Percentiles rank a stretch among this genome's conserved stretches.
Conservation (phyloP, 2,329 filamentous ascomycete species). For the Fusarium nematophilum region DNA sequence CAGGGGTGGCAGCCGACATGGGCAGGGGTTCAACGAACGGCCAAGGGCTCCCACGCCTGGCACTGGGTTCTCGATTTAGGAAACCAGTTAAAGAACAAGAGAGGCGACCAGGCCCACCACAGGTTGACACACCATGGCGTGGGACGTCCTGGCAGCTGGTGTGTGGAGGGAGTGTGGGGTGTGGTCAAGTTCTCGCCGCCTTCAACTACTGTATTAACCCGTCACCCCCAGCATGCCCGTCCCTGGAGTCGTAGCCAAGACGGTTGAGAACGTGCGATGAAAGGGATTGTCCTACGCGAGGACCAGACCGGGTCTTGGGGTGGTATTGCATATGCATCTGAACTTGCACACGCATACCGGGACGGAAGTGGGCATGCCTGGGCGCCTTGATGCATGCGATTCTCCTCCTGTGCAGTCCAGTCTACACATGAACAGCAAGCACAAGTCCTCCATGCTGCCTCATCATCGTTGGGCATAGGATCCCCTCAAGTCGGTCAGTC, state of each 20-base stretch:
- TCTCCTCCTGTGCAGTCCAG: slow-evolving; percentile 12
- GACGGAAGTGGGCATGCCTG: slow-evolving; percentile 29
- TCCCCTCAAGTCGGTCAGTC: slow-evolving; percentile 25
- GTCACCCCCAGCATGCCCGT: slow-evolving; percentile 17
- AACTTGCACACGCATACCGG: slow-evolving; percentile 39
- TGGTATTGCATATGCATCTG: slow-evolving; percentile 43
- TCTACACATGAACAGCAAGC: slow-evolving; percentile 17
- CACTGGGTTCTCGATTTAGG: slow-evolving; percentile 43
- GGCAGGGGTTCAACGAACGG: slow-evolving; percentile 42
- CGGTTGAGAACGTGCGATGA: slow-evolving; percentile 44
- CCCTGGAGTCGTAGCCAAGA: slow-evolving; percentile 34
- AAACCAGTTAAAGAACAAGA: slow-evolving; percentile 37
- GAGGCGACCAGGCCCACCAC: slow-evolving; percentile 26
- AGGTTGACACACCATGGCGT: slow-evolving; percentile 38
- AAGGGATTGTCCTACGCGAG: slow-evolving; percentile 41
- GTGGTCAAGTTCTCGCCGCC: slow-evolving; percentile 33
- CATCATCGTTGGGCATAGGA: slow-evolving; percentile 11
- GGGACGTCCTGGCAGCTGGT: slow-evolving; percentile 17
- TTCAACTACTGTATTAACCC: no score
- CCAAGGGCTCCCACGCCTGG: slow-evolving; percentile 37
- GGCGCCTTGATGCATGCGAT: slow-evolving; percentile 12
- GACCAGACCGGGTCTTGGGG: slow-evolving; percentile 40
- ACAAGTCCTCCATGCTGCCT: not conserved
- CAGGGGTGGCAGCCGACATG: slow-evolving; percentile 42
- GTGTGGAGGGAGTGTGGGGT: slow-evolving; percentile 32